Evolutionary conservation across 75 land plant species (phyloP).

Genomic region (Picea glauca): DNA sequence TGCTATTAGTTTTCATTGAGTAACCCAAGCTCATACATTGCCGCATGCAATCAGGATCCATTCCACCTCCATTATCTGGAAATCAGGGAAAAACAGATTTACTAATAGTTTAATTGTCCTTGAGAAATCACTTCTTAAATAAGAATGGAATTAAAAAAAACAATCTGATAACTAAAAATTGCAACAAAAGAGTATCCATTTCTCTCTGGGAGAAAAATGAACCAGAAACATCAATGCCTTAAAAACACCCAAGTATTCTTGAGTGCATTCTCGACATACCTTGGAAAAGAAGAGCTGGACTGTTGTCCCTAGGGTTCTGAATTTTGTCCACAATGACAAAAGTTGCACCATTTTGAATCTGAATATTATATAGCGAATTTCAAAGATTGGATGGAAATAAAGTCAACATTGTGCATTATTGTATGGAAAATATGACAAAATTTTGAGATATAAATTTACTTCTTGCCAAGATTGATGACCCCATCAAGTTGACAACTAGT

Average conservation of each 20-base stretch:
- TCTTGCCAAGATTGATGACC: background rate
- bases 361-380: background rate
- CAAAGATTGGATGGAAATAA: background rate
- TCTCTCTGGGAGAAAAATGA: background rate
- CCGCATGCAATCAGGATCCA: constrained; percentile 70
- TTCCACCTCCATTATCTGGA: constrained; percentile 89
- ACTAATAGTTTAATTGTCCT: background rate
- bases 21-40: constrained; percentile 88
- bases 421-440: background rate
- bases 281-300: constrained; percentile 41
- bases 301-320: constrained; percentile 14
- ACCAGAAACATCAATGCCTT: background rate
- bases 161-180: background rate
- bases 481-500: background rate
- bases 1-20: constrained; percentile 65
- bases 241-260: background rate
- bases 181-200: background rate
- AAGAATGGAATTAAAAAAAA: background rate
- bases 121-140: background rate
- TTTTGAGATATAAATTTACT: background rate
- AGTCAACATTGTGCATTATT: background rate
- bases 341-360: constrained; percentile 33
- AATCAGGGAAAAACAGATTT: background rate
- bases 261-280: constrained; percentile 10
- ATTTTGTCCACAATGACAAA: constrained; percentile 30